phyloP scores from a whole-genome alignment of 1,284 basidiomycete species.

The Cutaneotrichosporon dermatis region DNA sequence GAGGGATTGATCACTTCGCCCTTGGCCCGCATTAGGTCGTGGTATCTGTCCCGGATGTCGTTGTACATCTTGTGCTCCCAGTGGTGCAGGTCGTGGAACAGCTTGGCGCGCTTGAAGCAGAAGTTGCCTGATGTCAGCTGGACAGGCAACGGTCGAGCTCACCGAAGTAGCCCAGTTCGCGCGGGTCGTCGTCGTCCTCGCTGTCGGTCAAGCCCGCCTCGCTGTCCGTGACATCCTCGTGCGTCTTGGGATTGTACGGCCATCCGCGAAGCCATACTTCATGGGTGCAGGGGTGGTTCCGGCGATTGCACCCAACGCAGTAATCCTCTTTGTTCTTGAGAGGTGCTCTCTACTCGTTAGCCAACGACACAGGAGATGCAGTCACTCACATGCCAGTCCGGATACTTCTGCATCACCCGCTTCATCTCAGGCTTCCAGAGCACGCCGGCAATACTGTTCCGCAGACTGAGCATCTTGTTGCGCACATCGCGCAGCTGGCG shows the following conservation, averaged over 20 bases:
- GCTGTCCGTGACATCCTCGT: background rate
- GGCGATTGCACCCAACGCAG: constrained; percentile 12
- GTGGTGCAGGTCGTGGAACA: constrained; percentile 44
- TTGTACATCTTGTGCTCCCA: constrained; percentile 33
- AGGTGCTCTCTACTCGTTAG: background rate
- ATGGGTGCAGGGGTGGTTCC: constrained; percentile 2
- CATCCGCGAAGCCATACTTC: background rate
- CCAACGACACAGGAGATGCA: no score
- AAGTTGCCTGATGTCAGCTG: background rate
- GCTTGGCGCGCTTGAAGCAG: constrained; percentile 3
- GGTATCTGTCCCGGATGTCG: constrained; percentile 25
- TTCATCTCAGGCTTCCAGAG: constrained; percentile 69
- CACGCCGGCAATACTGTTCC: background rate
- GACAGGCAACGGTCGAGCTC: background rate
- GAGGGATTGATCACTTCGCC: background rate
- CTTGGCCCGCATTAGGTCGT: constrained; percentile 29
- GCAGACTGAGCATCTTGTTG: background rate
- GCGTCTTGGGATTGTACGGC: constrained; percentile 6
- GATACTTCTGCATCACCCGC: constrained; percentile 61
- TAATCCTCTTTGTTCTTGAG: constrained; percentile 1
- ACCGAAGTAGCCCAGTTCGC: constrained; percentile 2
- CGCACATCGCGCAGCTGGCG: constrained; percentile 6
- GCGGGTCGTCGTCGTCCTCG: background rate
- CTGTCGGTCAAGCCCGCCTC: background rate
- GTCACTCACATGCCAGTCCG: constrained; percentile 31